phyloP scores from a whole-genome alignment of 139 green algal species.

The Haematococcus sp. region DNA sequence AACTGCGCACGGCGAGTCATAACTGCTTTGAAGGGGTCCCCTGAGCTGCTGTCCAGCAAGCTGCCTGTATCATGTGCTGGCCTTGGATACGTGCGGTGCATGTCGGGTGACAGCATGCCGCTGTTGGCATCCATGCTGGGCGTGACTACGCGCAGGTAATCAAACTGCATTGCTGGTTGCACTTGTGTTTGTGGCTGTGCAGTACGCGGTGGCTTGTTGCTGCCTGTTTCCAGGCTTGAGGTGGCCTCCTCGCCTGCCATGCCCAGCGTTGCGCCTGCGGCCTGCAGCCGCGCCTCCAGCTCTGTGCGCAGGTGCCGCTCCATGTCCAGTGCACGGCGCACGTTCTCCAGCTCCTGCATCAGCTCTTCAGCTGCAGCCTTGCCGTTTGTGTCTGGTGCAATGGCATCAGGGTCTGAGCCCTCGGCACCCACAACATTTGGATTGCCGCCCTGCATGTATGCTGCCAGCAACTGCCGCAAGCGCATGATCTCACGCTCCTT shows the following conservation, averaged over 20 bases:
- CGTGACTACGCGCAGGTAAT: conserved; percentile 1
- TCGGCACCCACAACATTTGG: too few species aligned
- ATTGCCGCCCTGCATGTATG: conserved; percentile 14
- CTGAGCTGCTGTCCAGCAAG: background rate
- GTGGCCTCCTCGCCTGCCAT: background rate
- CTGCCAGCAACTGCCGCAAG: conserved; percentile 37
- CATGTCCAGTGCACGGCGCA: conserved; percentile 7
- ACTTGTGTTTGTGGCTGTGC: background rate
- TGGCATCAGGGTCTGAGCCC: too few species aligned
- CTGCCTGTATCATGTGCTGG: background rate
- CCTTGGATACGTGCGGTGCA: background rate
- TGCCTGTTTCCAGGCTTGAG: background rate
- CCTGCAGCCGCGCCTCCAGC: background rate
- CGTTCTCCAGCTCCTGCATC: background rate
- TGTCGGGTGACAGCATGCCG: background rate
- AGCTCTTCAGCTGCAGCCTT: background rate
- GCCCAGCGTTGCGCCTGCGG: background rate
- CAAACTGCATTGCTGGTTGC: background rate
- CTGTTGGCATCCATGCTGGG: background rate
- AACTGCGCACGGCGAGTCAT: conserved; percentile 1
- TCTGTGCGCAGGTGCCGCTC: conserved; percentile 2
- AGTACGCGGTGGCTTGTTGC: background rate
- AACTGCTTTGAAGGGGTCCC: conserved; percentile 4
- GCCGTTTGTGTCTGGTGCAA: background rate
- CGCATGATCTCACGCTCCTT: conserved; percentile 53